Evolutionary conservation across 1,284 basidiomycete species (phyloP).

Genomic region (Pisolithus thermaeus): DNA sequence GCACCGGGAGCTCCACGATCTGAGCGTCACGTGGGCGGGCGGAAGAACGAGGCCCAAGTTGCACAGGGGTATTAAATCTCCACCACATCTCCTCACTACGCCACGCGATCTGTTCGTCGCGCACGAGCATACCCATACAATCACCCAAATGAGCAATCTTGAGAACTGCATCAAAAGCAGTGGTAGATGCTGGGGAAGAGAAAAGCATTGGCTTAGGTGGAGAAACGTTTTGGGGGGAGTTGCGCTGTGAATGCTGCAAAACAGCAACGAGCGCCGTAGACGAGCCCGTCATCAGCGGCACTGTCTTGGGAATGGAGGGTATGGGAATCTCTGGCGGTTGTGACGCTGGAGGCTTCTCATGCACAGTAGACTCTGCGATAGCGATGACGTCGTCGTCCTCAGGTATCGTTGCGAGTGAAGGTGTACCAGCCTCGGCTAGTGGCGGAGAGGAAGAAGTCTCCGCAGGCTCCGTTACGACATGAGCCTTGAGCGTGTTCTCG

Average conservation of each 20-base stretch:
- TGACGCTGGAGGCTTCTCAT: neutral
- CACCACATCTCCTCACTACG: constrained; percentile 94
- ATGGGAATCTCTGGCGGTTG: constrained; percentile 12
- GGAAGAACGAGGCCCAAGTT: constrained; percentile 75
- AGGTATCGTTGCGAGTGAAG: constrained; percentile 20
- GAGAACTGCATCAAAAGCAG: constrained; percentile 58
- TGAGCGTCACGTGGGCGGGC: constrained; percentile 74
- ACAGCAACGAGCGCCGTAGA: constrained; percentile 66
- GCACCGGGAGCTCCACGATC: constrained; percentile 70
- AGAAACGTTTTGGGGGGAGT: constrained; percentile 13
- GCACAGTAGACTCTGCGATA: neutral
- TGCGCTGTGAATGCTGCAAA: constrained; percentile 43
- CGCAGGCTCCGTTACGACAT: constrained; percentile 36
- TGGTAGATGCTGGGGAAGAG: constrained; percentile 10
- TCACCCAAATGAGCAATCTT: constrained; percentile 92
- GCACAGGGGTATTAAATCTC: constrained; percentile 89
- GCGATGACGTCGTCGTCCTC: constrained; percentile 15
- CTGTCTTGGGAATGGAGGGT: constrained; percentile 16
- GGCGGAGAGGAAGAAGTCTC: constrained; percentile 9
- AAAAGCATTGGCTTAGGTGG: constrained; percentile 21
- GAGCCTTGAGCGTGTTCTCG: constrained; percentile 55
- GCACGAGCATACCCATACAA: constrained; percentile 82
- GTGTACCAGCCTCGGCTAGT: constrained; percentile 1
- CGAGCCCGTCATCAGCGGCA: constrained; percentile 54
- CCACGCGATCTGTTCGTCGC: constrained; percentile 77